Conservation (phyloP, 345 rosid species). For the Linum lewisii region DNA sequence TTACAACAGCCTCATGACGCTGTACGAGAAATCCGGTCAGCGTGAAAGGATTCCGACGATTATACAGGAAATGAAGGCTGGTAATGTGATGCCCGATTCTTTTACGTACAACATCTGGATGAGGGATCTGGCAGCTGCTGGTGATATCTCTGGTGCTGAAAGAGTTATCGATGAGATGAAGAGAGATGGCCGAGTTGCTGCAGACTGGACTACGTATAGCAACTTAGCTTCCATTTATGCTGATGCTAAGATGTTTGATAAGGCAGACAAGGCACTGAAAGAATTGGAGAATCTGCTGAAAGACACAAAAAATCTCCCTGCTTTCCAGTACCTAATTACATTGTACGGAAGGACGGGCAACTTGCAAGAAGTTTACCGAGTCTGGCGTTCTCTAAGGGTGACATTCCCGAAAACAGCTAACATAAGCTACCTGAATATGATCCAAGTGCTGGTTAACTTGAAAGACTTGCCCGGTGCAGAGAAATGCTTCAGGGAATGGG, state of each 20-base stretch:
- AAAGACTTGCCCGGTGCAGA: constrained; percentile 89
- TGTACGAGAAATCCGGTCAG: constrained; percentile 54
- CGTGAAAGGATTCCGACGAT: constrained; percentile 52
- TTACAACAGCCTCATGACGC: constrained; percentile 86
- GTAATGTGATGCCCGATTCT: constrained; percentile 44
- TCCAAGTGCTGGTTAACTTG: constrained; percentile 72
- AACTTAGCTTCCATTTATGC: constrained; percentile 77
- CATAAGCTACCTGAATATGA: constrained; percentile 81
- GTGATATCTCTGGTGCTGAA: constrained; percentile 70
- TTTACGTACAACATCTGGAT: constrained; percentile 86
- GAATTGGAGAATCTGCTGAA: constrained; percentile 67
- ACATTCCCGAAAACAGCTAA: constrained; percentile 69
- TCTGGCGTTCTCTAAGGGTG: constrained; percentile 88
- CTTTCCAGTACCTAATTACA: constrained; percentile 76
- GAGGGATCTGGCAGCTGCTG: constrained; percentile 73
- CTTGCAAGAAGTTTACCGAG: constrained; percentile 65
- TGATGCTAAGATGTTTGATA: constrained; percentile 51
- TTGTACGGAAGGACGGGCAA: constrained; percentile 64
- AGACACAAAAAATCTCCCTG: constrained; percentile 37
- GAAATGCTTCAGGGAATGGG: constrained; percentile 87
- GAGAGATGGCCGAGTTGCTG: constrained; percentile 72
- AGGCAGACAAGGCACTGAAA: constrained; percentile 71
- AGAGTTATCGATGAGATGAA: constrained; percentile 79
- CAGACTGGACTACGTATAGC: constrained; percentile 91
- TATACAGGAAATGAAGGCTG: constrained; percentile 81